Conservation (phyloP, 768 basidiomycete species). For the Mycena kentingensis region DNA sequence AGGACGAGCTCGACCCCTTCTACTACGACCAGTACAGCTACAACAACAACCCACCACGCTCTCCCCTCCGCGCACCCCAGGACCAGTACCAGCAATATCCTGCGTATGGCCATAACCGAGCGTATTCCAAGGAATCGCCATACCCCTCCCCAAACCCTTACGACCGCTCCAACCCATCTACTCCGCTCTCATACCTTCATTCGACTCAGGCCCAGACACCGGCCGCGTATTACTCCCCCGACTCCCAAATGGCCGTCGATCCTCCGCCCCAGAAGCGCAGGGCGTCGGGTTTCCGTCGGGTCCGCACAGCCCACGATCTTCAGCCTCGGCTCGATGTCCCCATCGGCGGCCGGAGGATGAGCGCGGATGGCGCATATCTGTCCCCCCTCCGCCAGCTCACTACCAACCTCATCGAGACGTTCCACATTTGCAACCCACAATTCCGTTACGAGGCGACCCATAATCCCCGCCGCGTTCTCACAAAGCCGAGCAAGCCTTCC, state of each 20-base stretch:
- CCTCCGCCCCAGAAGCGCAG: constrained; percentile 61
- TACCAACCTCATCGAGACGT: constrained; percentile 85
- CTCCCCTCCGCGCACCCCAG: constrained; percentile 59
- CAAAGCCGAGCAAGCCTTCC: constrained; percentile 93
- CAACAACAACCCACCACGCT: constrained; percentile 64
- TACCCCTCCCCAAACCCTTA: constrained; percentile 50
- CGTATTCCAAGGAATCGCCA: constrained; percentile 54
- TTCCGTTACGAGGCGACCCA: constrained; percentile 94
- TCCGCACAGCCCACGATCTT: constrained; percentile 76
- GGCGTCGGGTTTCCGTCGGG: constrained; percentile 74
- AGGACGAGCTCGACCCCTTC: constrained; percentile 22
- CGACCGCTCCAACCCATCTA: constrained; percentile 62
- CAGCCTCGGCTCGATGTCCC: constrained; percentile 69
- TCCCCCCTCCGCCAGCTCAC: constrained; percentile 77
- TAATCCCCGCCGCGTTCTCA: constrained; percentile 95
- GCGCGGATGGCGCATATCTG: constrained; percentile 71
- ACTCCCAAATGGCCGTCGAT: constrained; percentile 80
- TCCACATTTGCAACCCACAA: constrained; percentile 89
- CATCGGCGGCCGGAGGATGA: constrained; percentile 72
- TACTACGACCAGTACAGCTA: constrained; percentile 29
- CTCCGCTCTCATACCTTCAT: constrained; percentile 69
- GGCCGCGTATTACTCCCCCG: constrained; percentile 57
- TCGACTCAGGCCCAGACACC: constrained; percentile 51
- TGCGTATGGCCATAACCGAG: constrained; percentile 53
- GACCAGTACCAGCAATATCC: constrained; percentile 46